phyloP scores from a whole-genome alignment of 345 rosid species.

The Raphanus sativus region DNA sequence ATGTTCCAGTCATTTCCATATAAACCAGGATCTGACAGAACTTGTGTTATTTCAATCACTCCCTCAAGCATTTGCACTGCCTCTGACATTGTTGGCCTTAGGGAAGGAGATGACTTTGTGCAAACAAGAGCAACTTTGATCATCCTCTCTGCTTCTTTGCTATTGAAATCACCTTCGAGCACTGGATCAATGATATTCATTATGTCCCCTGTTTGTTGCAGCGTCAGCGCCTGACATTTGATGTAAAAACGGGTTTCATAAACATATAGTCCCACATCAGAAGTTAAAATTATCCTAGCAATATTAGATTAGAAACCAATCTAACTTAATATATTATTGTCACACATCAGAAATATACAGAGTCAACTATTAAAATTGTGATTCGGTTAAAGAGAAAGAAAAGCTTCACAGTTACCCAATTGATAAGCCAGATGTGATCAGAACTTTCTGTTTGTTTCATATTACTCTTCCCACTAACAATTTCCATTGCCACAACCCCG shows the following conservation, averaged over 20 bases:
- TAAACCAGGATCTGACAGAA: slow-evolving; percentile 2
- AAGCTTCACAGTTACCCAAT: slow-evolving; percentile 39
- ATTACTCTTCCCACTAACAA: slow-evolving; percentile 43
- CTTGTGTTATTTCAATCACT: slow-evolving; percentile 7
- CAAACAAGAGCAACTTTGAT: slow-evolving; percentile 43
- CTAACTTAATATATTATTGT: too few relatives aligned
- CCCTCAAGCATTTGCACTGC: slow-evolving; percentile 45
- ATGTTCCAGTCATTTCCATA: slow-evolving; percentile 32
- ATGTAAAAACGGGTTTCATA: not conserved
- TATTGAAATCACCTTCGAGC: slow-evolving; percentile 26
- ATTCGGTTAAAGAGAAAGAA: not conserved
- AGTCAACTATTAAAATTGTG: not conserved
- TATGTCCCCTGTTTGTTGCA: slow-evolving; percentile 33
- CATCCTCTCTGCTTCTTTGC: slow-evolving; percentile 40
- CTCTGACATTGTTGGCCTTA: slow-evolving; percentile 48
- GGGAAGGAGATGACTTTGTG: slow-evolving; percentile 30
- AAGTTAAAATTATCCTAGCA: too few relatives aligned
- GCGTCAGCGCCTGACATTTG: slow-evolving; percentile 20
- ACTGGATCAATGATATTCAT: slow-evolving; percentile 39
- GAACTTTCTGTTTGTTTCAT: not conserved
- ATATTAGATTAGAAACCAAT: not conserved
- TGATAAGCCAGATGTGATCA: slow-evolving; percentile 37
- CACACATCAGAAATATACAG: not conserved
- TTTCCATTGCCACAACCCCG: slow-evolving; percentile 48
- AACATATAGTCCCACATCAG: too few relatives aligned